Conservation (phyloP, 495 filamentous ascomycete species). For the Massariosphaeria phaeospora region DNA sequence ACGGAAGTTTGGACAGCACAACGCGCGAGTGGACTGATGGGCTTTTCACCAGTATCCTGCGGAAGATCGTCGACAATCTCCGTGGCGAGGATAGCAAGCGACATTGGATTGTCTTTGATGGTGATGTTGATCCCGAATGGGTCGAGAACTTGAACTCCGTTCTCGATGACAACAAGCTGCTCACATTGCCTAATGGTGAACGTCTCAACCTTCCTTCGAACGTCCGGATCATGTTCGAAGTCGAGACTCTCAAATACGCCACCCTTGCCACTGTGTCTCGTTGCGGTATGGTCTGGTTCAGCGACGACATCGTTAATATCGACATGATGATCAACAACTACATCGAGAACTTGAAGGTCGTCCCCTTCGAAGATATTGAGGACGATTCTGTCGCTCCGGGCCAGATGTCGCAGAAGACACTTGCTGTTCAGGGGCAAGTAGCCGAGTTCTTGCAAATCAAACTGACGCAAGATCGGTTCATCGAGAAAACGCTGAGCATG, state of each 20-base stretch:
- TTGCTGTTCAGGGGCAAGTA: conserved; percentile 68
- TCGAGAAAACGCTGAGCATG: conserved; percentile 67
- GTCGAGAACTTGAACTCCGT: conserved; percentile 99
- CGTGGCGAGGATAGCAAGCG: conserved; percentile 93
- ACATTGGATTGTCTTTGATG: conserved; percentile 99
- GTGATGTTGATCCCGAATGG: conserved; percentile 98
- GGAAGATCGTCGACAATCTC: conserved; percentile 98
- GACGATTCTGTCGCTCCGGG: conserved; percentile 80
- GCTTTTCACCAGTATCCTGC: conserved; percentile 92
- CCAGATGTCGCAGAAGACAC: conserved; percentile 68
- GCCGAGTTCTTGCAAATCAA: conserved; percentile 71
- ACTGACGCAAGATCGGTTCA: conserved; percentile 70
- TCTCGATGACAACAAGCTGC: conserved; percentile 94
- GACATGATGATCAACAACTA: conserved; percentile 92
- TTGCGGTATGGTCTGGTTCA: conserved; percentile 99
- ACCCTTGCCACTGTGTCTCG: conserved; percentile 95
- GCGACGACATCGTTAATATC: conserved; percentile 88
- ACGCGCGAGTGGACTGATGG: conserved; percentile 98
- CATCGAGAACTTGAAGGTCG: conserved; percentile 70
- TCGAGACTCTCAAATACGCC: conserved; percentile 96
- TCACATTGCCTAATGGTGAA: conserved; percentile 95
- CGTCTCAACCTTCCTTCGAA: conserved; percentile 90
- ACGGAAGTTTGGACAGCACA: conserved; percentile 91
- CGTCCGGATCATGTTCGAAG: conserved; percentile 98
- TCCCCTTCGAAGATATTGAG: conserved; percentile 87